Evolutionary conservation across 2,329 filamentous ascomycete genomes (phyloP).

Genomic region (Saccharata proteae): DNA sequence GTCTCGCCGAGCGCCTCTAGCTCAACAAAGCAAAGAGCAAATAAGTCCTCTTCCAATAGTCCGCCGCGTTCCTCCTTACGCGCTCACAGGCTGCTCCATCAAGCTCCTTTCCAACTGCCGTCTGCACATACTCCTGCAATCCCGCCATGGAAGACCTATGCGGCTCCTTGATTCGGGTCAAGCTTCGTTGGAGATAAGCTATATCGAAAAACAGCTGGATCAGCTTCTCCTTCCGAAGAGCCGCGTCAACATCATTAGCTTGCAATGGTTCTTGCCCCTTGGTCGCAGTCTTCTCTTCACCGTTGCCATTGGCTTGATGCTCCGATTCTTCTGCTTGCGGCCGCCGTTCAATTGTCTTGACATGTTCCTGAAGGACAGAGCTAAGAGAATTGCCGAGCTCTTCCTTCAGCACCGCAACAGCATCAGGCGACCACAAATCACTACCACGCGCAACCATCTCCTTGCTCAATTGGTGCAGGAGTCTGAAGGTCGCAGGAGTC

Average conservation of each 20-base stretch:
- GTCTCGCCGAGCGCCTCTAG: too few species aligned
- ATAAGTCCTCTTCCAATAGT: slow-evolving; percentile 75
- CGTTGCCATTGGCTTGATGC: slow-evolving; percentile 7
- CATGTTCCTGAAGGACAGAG: slow-evolving; percentile 23
- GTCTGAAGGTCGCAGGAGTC: slow-evolving; percentile 59
- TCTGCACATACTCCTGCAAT: slow-evolving; percentile 30
- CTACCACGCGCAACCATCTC: slow-evolving; percentile 59
- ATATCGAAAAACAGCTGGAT: slow-evolving; percentile 32
- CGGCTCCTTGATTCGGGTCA: slow-evolving; percentile 6
- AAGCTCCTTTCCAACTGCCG: slow-evolving; percentile 38
- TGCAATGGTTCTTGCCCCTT: slow-evolving; percentile 5
- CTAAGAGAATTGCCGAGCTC: slow-evolving; percentile 39
- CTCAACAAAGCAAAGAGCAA: slow-evolving; percentile 70
- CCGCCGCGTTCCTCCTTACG: slow-evolving; percentile 51
- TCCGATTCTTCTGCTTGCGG: slow-evolving; percentile 10
- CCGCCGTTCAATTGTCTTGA: slow-evolving; percentile 12
- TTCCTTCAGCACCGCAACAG: slow-evolving; percentile 52
- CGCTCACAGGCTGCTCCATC: slow-evolving; percentile 38
- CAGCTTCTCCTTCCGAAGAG: slow-evolving; percentile 16
- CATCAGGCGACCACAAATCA: slow-evolving; percentile 70
- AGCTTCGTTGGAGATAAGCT: slow-evolving; percentile 28
- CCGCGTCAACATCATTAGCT: slow-evolving; percentile 3
- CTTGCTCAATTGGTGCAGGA: slow-evolving; percentile 52
- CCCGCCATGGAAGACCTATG: slow-evolving; percentile 6
- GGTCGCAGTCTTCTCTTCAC: slow-evolving; percentile 10